Percentiles rank a stretch among this genome's conserved stretches.
These are phyloP conservation scores for Huntiella moniliformis DNA, from an alignment of 2,329 filamentous ascomycete species.

Conservation along the genomic window DNA sequence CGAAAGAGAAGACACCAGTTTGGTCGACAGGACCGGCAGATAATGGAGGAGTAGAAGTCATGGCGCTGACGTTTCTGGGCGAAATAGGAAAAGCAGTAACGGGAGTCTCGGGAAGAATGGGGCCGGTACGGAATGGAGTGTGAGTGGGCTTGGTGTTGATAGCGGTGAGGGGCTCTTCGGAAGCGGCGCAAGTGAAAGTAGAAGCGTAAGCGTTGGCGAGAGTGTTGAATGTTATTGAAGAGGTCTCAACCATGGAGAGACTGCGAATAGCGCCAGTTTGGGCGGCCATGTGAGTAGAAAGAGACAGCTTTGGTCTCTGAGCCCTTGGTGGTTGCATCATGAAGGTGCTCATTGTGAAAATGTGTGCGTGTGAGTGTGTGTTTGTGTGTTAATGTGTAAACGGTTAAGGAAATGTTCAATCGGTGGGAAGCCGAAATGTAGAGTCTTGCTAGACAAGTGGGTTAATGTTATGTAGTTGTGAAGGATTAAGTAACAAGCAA, in stretches of 20 bases:
- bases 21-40: slow-evolving; percentile 32
- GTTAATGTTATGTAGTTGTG: neutral
- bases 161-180: slow-evolving; percentile 6
- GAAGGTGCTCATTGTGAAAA: slow-evolving; percentile 6
- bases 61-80: slow-evolving; percentile 30
- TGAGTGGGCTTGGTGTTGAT: slow-evolving; percentile 8
- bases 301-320: slow-evolving; percentile 16
- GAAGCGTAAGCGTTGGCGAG: slow-evolving; percentile 41
- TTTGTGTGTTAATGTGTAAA: neutral
- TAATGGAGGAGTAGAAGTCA: slow-evolving; percentile 40
- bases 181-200: neutral
- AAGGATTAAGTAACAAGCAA: neutral
- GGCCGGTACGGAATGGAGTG: slow-evolving; percentile 20
- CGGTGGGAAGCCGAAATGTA: too few relatives aligned
- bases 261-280: slow-evolving; percentile 19
- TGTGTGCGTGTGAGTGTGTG: neutral
- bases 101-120: slow-evolving; percentile 34
- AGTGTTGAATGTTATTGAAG: slow-evolving; percentile 47
- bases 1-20: slow-evolving; percentile 9
- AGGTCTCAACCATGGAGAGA: slow-evolving; percentile 31
- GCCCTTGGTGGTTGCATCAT: slow-evolving; percentile 7
- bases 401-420: neutral
- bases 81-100: slow-evolving; percentile 32
- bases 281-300: slow-evolving; percentile 24
- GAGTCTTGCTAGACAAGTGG: neutral